Conservation (phyloP, 2,329 filamentous ascomycete species). For the Monosporascus sp. region DNA sequence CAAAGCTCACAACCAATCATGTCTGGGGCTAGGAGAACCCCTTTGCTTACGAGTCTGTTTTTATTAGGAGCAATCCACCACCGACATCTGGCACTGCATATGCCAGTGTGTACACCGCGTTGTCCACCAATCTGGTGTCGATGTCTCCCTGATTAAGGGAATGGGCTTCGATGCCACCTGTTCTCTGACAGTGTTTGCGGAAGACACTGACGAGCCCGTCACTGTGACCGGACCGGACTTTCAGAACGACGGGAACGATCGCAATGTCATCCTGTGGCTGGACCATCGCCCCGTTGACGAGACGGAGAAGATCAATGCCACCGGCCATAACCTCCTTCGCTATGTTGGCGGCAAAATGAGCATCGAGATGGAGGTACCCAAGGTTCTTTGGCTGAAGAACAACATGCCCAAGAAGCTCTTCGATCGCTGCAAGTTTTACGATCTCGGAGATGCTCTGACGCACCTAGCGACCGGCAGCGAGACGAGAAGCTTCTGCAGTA, state of each 20-base stretch:
- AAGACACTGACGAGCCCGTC: constrained; percentile 85
- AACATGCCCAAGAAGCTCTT: constrained; percentile 93
- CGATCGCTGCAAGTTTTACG: constrained; percentile 92
- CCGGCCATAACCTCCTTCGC: constrained; percentile 83
- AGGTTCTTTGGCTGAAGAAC: constrained; percentile 97
- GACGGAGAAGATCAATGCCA: constrained; percentile 89
- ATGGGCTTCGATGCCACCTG: constrained; percentile 99
- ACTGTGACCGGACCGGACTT: constrained; percentile 88
- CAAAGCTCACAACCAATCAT: neutral
- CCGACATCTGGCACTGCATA: constrained; percentile 94
- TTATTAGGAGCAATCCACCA: constrained; percentile 85
- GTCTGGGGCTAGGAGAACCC: neutral
- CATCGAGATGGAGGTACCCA: constrained; percentile 99
- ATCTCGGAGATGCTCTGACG: constrained; percentile 86
- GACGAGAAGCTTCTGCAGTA: constrained; percentile 88
- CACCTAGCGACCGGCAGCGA: constrained; percentile 91
- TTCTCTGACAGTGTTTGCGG: constrained; percentile 84
- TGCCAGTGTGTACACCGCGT: constrained; percentile 82
- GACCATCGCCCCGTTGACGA: constrained; percentile 90
- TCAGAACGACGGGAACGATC: constrained; percentile 72
- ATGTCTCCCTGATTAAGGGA: constrained; percentile 71
- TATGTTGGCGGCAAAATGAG: constrained; percentile 99
- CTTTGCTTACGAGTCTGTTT: neutral
- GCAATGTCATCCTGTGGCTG: constrained; percentile 95
- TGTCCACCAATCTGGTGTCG: constrained; percentile 74